These are phyloP conservation scores for Tetrapisispora namnaoensis DNA, from an alignment of 805 yeast genomes.

Conservation along the genomic window DNA sequence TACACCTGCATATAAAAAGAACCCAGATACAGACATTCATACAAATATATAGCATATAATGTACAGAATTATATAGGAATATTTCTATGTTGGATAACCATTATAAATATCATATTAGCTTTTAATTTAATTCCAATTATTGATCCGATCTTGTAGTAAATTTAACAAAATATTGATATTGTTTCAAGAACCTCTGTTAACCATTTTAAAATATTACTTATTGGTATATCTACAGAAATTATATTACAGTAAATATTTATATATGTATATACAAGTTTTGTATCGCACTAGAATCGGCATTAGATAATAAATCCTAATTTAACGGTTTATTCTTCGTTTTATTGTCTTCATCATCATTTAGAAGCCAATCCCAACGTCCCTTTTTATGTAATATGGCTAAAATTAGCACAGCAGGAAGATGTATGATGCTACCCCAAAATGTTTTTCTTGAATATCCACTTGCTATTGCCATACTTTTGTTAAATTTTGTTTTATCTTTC, in stretches of 20 bases:
- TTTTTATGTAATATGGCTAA: slow-evolving; percentile 91
- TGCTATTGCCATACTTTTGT: slow-evolving; percentile 52
- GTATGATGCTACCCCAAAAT: slow-evolving; percentile 93
- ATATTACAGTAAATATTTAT: not conserved
- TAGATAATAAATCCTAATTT: not conserved
- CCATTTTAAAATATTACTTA: too few relatives aligned
- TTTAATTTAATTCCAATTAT: too few relatives aligned
- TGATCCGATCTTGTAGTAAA: too few relatives aligned
- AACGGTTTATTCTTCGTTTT: not conserved
- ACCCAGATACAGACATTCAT: too few relatives aligned
- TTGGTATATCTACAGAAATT: not conserved
- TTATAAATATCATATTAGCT: too few relatives aligned
- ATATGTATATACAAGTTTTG: not conserved
- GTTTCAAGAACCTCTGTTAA: too few relatives aligned
- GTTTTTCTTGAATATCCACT: slow-evolving; percentile 68
- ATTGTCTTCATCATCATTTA: slow-evolving; percentile 19
- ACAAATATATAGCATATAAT: not conserved
- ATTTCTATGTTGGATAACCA: too few relatives aligned
- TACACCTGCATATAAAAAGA: not conserved
- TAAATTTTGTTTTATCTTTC: slow-evolving; percentile 28
- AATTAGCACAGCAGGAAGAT: slow-evolving; percentile 78
- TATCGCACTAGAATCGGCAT: not conserved
- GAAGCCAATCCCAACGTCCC: slow-evolving; percentile 85
- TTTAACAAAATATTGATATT: too few relatives aligned
- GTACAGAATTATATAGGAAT: too few relatives aligned